These are phyloP conservation scores for Zymoseptoria pseudotritici DNA, from an alignment of 2,329 filamentous ascomycete species.

Conservation along the genomic window DNA sequence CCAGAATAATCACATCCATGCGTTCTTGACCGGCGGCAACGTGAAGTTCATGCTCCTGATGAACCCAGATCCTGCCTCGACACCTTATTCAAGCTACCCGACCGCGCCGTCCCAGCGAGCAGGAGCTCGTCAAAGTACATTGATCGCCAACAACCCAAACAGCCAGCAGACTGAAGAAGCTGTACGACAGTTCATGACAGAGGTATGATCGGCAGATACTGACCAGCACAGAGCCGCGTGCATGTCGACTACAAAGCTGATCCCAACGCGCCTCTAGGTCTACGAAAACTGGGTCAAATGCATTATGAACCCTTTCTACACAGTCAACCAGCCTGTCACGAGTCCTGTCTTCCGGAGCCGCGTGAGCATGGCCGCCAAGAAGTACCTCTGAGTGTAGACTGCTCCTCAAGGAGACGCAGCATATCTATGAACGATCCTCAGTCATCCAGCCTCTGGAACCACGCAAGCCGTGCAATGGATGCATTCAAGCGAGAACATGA, in stretches of 20 bases:
- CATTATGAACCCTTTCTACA: slow-evolving; percentile 94
- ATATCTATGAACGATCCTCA: not conserved
- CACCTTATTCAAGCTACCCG: slow-evolving; percentile 28
- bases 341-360: slow-evolving; percentile 79
- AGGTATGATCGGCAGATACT: slow-evolving; percentile 35
- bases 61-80: slow-evolving; percentile 53
- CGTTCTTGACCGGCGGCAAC: slow-evolving; percentile 87
- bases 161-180: slow-evolving; percentile 91
- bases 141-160: slow-evolving; percentile 60
- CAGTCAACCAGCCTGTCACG: slow-evolving; percentile 71
- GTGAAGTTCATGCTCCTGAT: slow-evolving; percentile 92
- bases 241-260: not conserved
- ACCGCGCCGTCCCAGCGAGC: slow-evolving; percentile 23
- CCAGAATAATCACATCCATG: slow-evolving; percentile 85
- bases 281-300: slow-evolving; percentile 97
- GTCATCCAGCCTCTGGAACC: not conserved
- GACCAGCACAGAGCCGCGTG: not conserved
- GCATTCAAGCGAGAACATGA: not conserved
- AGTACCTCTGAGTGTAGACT: slow-evolving; percentile 36
- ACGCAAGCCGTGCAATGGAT: not conserved
- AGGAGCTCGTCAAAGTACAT: slow-evolving; percentile 27
- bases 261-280: slow-evolving; percentile 40
- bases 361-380: slow-evolving; percentile 82
- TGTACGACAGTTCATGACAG: slow-evolving; percentile 85
- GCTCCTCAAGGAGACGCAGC: not conserved